Evolutionary conservation across 345 rosid genomes (phyloP), one percentile per base, ranked within the genome.

Genomic region (Hibiscus tridactylites): DNA sequence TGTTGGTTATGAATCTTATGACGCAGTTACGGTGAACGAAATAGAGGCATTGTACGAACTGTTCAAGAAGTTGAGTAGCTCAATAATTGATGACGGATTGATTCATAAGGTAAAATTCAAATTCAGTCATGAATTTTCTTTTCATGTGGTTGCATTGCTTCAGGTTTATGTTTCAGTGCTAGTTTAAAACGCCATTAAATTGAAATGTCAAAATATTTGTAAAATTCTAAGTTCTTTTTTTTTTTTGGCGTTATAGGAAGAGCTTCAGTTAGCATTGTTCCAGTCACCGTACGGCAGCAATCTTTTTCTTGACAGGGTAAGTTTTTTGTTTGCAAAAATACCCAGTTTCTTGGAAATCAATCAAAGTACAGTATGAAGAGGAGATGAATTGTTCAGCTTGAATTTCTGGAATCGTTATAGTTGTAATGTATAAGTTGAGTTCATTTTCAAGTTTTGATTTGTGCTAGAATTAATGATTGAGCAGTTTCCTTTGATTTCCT

Each of bases 271-370:
- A 50, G 98, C 98, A 6, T 70, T 93, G 39, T 78, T 93, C 76
- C 85, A 82, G 70, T 75, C 88, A 75, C 79, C 88, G 1, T 52
- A 15, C 5, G 85, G 89, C 49, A 96, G 85, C 82, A 89, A 89
- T 79, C 91, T 93, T 56, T 91, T 93, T 81, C 85, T 93, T 12
- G 98, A 91, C 61, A 76, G 96, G 97, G 98, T 93, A 79, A 83
- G 79, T 26, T 10, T 21, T 57, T 57, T 57, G 8, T 11, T 21
- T 21, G n/a, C 9, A 42, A 61, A 42, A 35, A 37, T 35, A 5
- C 39, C 39, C 7, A n/a, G 15, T 62, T 39, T 4, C 8, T 37
- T 37, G 42, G 42, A 35, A 35, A 46, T 9, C 13, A 46, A 46
- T 46, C 50, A 46, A 15, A 46, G 31, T 19, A 5, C 50, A 46